Evolutionary conservation across 1,284 basidiomycete species (phyloP), one percentile per base, ranked within the genome.

Genomic region (Malassezia arunalokei): DNA sequence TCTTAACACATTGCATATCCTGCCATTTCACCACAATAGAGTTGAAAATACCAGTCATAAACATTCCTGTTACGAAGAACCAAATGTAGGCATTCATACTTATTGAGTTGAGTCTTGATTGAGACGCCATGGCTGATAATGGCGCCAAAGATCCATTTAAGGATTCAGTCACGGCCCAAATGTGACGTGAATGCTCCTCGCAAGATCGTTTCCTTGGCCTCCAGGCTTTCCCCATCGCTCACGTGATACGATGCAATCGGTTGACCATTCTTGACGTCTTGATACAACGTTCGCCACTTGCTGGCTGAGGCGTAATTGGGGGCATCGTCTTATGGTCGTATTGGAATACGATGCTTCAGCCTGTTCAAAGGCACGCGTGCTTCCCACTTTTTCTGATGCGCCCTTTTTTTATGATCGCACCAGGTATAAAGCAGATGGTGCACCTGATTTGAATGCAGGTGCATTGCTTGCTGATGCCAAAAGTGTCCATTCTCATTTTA

Each of bases 21-120:
- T 75, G 73, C 39, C 62, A 75, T 54, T 73, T 74, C 29, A 56
- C 61, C 54, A 68, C 65, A 24, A 75, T 49, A 27, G 63, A 65
- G 57, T 71, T 71, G 54, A 61, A 49, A 47, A 73, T 77, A 33
- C 78, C 78, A 6, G 77, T 76, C 33, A 77, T 58, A 53, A 78
- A 75, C 77, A 78, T 78, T 50, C 77, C 77, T 24, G 63, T 69
- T 24, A 78, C 76, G 31, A 78, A 68, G 39, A 75, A 57, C 54
- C 47, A 52, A 11, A 35, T 15, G 15, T 35, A 35, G 20, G 4
- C 20, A 24, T 24, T 4, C 20, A 24, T 24, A 24, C 20, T 24
- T 24, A 24, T 24, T 24, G 4, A 24, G 4, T 24, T 24, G 20
- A 24, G 2, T 24, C 20, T 24, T 24, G 4, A 4, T 24, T 24